These are phyloP conservation scores for Madurella fahalii DNA, from an alignment of 2,329 filamentous ascomycete genomes.

Conservation along the genomic window DNA sequence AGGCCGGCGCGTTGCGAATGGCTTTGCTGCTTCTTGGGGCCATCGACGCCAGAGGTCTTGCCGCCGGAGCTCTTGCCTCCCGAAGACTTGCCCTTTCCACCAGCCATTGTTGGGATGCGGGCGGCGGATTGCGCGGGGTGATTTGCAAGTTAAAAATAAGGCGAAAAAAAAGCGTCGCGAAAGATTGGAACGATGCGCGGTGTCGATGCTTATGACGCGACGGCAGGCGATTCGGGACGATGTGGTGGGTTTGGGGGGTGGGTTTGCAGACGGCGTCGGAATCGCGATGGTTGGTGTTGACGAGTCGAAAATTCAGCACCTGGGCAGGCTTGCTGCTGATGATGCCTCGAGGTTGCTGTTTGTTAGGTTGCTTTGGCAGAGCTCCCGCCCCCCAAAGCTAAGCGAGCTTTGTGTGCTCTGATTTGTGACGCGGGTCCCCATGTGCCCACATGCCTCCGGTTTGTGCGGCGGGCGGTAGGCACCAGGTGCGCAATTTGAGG, in stretches of 20 bases:
- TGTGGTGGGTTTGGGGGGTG: slow-evolving; percentile 19
- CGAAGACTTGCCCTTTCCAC: slow-evolving; percentile 89
- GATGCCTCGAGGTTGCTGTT: slow-evolving; percentile 17
- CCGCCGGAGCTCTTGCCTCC: slow-evolving; percentile 85
- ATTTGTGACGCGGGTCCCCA: no score
- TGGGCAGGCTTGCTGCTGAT: slow-evolving; percentile 22
- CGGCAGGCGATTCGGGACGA: slow-evolving; percentile 5
- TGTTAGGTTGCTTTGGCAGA: slow-evolving; percentile 19
- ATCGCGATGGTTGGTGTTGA: slow-evolving; percentile 27
- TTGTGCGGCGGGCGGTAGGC: slow-evolving; percentile 10
- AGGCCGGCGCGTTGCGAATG: slow-evolving; percentile 93
- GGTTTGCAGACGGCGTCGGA: slow-evolving; percentile 7
- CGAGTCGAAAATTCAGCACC: slow-evolving; percentile 30
- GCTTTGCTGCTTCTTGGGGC: slow-evolving; percentile 84
- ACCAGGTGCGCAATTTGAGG: slow-evolving; percentile 8
- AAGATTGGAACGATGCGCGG: slow-evolving; percentile 8
- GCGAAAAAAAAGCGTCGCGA: slow-evolving; percentile 8
- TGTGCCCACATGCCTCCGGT: no score
- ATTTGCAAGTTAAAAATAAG: neutral
- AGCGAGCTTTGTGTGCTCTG: neutral
- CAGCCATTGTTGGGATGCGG: slow-evolving; percentile 53
- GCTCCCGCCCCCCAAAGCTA: neutral
- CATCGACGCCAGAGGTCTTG: slow-evolving; percentile 62
- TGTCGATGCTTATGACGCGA: slow-evolving; percentile 20
- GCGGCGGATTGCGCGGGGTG: slow-evolving; percentile 20